phyloP scores from a whole-genome alignment of 768 basidiomycete species.

The Bullera alba region DNA sequence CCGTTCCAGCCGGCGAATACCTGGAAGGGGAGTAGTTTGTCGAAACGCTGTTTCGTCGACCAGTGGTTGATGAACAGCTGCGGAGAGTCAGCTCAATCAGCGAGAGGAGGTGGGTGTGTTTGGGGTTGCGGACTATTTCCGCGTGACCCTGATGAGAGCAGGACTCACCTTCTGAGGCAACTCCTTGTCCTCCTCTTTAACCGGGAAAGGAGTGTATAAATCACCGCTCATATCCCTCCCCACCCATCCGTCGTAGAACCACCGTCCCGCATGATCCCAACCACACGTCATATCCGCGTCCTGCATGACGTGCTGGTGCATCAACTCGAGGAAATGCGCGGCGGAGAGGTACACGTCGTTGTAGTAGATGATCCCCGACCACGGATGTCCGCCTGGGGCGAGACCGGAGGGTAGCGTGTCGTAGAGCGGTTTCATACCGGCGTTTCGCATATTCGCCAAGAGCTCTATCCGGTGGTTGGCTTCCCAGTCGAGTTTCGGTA shows the following conservation, averaged over 20 bases:
- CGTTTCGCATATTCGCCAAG: conserved; percentile 43
- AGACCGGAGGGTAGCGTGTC: conserved; percentile 24
- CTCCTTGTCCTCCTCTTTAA: conserved; percentile 28
- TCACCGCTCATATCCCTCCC: conserved; percentile 44
- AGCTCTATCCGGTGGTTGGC: conserved; percentile 37
- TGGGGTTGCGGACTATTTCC: no score
- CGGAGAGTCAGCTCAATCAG: conserved; percentile 1
- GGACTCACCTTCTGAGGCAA: conserved; percentile 31
- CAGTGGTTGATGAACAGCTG: conserved; percentile 39
- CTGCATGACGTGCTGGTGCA: conserved; percentile 44
- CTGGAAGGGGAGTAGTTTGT: conserved; percentile 38
- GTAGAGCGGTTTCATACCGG: conserved; percentile 38
- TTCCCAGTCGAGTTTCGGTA: conserved; percentile 35
- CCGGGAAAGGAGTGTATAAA: conserved; percentile 37
- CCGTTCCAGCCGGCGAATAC: conserved; percentile 46
- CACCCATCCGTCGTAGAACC: conserved; percentile 46
- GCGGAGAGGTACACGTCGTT: conserved; percentile 45
- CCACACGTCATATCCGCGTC: conserved; percentile 45
- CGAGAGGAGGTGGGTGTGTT: neutral
- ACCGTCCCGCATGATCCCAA: conserved; percentile 43
- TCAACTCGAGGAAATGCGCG: conserved; percentile 39
- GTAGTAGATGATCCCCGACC: conserved; percentile 39
- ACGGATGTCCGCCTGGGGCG: conserved; percentile 30
- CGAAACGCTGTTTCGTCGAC: conserved; percentile 24
- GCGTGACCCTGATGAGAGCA: neutral